Base-by-base conservation (phyloP, 768 basidiomycete genomes). In the Saitozyma podzolica region DNA sequence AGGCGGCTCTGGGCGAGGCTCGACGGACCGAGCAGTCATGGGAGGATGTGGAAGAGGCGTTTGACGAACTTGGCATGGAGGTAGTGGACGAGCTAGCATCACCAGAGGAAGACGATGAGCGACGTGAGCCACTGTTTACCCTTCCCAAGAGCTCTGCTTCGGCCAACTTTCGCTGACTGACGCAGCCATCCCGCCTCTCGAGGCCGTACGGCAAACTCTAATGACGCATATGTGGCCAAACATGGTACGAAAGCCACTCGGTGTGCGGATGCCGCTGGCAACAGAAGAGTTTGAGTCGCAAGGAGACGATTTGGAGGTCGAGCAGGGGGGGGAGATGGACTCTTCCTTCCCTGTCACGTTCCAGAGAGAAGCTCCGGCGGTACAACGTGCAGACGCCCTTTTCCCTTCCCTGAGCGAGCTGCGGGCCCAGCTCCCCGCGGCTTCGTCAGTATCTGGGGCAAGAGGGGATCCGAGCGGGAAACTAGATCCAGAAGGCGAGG, bases 181-280 rank as follows among this genome's bases (percentile, higher is more conserved):
- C 7, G 42, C 52, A 73, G 70, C 65, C n/a, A 58, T 71, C 16
- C 41, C 64, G 6, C 64, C 65, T 3, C 55, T 69, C 13, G 74
- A 75, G 29, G 52, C 41, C 10, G 58, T 75, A 8, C 57, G 72
- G 14, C 69, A 75, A 50, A 75, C 76, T n/a, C 56, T 77, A 4
- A 64, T 67, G 57, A 75, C 76, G 37, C 72, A 75, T 56, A 58
- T 75, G 45, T 77, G 76, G 76, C 73, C 76, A 2, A 55, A 57
- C 6, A 74, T 77, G 76, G 49, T 54, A 8, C 64, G 72, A 39
- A 76, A 73, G 62, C 57, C 69, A 14, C 45, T 64, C 11, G 54
- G 49, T 40, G 41, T 50, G 20, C 20, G 61, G 19, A 39, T 43
- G 40, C 52, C 54, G 5, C 9, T 56, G n/a, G 11, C 45, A 47